Percentiles rank a stretch among this genome's conserved stretches.
Evolutionary conservation across 2,329 filamentous ascomycete genomes (phyloP).

Genomic region (Epichloe scottii): DNA sequence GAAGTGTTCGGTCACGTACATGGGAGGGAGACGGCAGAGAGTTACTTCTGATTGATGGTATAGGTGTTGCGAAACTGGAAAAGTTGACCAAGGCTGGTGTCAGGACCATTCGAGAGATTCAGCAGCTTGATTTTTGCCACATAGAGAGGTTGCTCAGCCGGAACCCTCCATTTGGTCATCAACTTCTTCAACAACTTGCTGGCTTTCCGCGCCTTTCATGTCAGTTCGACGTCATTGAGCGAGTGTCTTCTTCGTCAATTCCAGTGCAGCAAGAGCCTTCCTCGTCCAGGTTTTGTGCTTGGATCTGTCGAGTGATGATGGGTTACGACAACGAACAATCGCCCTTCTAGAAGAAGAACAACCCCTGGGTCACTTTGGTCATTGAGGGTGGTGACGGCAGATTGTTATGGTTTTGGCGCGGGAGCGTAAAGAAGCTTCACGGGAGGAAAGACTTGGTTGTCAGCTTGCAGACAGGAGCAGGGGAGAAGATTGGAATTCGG

Average conservation of each 20-base stretch:
- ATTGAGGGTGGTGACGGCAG: constrained; percentile 41
- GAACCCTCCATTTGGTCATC: constrained; percentile 72
- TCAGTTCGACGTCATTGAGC: constrained; percentile 20
- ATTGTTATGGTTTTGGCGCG: constrained; percentile 55
- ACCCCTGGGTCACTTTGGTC: constrained; percentile 60
- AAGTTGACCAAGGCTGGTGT: constrained; percentile 64
- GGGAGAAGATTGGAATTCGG: constrained; percentile 49
- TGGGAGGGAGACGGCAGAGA: constrained; percentile 80
- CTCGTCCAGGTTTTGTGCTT: constrained; percentile 5
- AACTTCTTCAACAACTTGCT: constrained; percentile 49
- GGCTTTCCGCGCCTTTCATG: constrained; percentile 53
- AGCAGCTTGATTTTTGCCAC: constrained; percentile 49
- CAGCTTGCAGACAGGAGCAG: constrained; percentile 36
- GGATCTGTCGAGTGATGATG: constrained; percentile 50
- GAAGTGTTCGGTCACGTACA: constrained; percentile 59
- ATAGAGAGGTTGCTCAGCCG: constrained; percentile 69
- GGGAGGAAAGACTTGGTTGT: constrained; percentile 45
- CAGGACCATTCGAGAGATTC: constrained; percentile 57
- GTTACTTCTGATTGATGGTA: constrained; percentile 67
- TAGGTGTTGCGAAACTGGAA: constrained; percentile 63
- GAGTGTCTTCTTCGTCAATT: not conserved
- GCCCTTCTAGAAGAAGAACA: constrained; percentile 48
- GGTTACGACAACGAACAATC: constrained; percentile 56
- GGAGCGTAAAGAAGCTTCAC: constrained; percentile 53
- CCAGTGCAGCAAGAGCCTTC: not conserved